phyloP scores from a whole-genome alignment of 2,329 filamentous ascomycete genomes.

The Amauroascus verrucosus region DNA sequence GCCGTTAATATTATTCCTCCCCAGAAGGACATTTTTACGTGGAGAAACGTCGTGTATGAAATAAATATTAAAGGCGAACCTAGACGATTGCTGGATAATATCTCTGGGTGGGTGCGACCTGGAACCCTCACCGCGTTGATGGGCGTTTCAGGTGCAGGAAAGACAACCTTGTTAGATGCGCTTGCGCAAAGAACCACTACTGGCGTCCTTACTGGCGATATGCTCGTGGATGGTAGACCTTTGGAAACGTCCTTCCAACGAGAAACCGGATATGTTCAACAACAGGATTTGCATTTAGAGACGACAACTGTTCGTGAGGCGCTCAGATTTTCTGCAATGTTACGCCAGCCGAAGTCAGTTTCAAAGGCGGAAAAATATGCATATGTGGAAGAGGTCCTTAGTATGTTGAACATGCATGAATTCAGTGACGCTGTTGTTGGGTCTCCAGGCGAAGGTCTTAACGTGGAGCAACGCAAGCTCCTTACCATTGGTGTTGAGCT shows the following conservation, averaged over 20 bases:
- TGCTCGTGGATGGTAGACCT: conserved; percentile 53
- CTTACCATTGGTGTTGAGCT: conserved; percentile 89
- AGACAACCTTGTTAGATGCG: conserved; percentile 51
- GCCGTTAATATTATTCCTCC: conserved; percentile 22
- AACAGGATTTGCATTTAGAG: conserved; percentile 66
- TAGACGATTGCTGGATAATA: conserved; percentile 45
- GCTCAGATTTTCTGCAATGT: conserved; percentile 69
- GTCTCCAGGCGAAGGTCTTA: conserved; percentile 65
- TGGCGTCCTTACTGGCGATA: conserved; percentile 55
- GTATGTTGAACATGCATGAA: conserved; percentile 74
- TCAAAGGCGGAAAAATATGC: conserved; percentile 63
- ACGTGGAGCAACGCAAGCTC: conserved; percentile 55
- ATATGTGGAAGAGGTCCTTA: conserved; percentile 81
- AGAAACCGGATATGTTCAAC: conserved; percentile 58
- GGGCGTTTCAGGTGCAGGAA: conserved; percentile 55
- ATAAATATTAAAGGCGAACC: conserved; percentile 43
- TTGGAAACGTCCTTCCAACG: conserved; percentile 51
- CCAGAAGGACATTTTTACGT: conserved; percentile 38
- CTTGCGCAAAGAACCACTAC: conserved; percentile 49
- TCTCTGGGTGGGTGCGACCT: conserved; percentile 47
- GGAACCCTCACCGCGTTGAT: conserved; percentile 48
- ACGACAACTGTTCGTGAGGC: conserved; percentile 82
- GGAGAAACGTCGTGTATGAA: conserved; percentile 48
- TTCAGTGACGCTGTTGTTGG: conserved; percentile 84
- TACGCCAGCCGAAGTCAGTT: conserved; percentile 69